These are phyloP conservation scores for Lactifluus rugatus DNA, from an alignment of 768 basidiomycete species.

Conservation along the genomic window DNA sequence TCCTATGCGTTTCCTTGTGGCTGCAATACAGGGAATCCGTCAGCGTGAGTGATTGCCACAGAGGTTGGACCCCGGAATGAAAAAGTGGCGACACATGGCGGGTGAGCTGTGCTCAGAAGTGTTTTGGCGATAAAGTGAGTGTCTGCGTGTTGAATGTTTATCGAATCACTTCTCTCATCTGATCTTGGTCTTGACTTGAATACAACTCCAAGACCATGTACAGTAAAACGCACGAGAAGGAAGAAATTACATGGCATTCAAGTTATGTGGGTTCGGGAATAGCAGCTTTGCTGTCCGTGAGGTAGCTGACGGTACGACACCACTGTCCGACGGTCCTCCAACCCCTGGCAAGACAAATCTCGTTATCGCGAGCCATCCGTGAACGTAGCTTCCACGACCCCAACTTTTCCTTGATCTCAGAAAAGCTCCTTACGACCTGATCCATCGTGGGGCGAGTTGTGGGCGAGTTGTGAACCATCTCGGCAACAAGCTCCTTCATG, in stretches of 20 bases:
- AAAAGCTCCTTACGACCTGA: conserved; percentile 26
- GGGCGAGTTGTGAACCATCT: conserved; percentile 29
- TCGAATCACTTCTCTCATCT: not conserved
- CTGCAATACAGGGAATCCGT: no score
- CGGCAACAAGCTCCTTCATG: conserved; percentile 24
- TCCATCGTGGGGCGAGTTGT: conserved; percentile 25
- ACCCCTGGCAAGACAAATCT: not conserved
- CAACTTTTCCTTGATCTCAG: conserved; percentile 14
- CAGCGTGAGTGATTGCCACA: no score
- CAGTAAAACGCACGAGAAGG: not conserved
- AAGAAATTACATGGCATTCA: not conserved
- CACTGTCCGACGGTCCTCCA: not conserved
- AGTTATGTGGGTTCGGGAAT: conserved; percentile 3
- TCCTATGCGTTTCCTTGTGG: no score
- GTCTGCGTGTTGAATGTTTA: not conserved
- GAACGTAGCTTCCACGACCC: conserved; percentile 26
- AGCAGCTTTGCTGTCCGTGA: not conserved
- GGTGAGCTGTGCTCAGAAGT: no score
- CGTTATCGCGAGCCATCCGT: conserved; percentile 20
- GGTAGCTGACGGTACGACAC: not conserved
- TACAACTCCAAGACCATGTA: not conserved
- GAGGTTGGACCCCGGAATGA: no score
- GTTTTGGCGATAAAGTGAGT: no score
- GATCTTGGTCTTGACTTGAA: not conserved
- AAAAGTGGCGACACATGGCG: no score